Evolutionary conservation across 176 grass and related monocot species (phyloP).

Genomic region (Eleusine indica): DNA sequence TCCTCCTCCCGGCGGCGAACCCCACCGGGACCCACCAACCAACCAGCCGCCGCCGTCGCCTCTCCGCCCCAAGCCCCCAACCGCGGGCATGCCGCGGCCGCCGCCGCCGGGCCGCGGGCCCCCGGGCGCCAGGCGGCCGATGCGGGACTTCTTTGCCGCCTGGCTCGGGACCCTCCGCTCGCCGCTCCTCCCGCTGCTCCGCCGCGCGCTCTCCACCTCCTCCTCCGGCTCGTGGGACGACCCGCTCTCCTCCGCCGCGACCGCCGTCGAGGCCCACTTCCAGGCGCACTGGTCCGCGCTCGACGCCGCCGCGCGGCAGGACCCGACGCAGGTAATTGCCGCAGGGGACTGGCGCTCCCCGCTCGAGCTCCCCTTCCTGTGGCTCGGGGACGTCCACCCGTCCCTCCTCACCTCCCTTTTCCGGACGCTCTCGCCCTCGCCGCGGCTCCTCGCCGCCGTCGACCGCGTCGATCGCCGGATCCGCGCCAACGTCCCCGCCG

Average conservation of each 20-base stretch:
- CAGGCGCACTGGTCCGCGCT: slow-evolving; percentile 62
- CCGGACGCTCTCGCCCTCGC: slow-evolving; percentile 52
- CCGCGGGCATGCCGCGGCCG: slow-evolving; percentile 43
- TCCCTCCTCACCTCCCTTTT: slow-evolving; percentile 59
- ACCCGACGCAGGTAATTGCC: slow-evolving; percentile 49
- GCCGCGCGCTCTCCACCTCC: slow-evolving; percentile 53
- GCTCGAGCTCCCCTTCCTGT: slow-evolving; percentile 68
- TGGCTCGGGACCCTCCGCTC: slow-evolving; percentile 65
- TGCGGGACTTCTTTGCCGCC: slow-evolving; percentile 61
- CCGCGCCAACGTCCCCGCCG: slow-evolving; percentile 49
- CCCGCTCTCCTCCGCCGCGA: slow-evolving; percentile 46
- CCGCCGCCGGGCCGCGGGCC: slow-evolving; percentile 45
- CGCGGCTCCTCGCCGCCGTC: slow-evolving; percentile 41
- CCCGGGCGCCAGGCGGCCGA: slow-evolving; percentile 40
- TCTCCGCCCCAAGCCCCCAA: neutral
- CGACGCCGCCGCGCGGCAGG: slow-evolving; percentile 57
- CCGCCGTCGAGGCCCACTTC: slow-evolving; percentile 63
- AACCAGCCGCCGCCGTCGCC: neutral
- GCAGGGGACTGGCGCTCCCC: slow-evolving; percentile 54
- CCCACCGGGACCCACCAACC: slow-evolving; percentile 16
- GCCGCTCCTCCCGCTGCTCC: slow-evolving; percentile 61
- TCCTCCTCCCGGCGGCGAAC: neutral
- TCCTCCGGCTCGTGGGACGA: slow-evolving; percentile 48
- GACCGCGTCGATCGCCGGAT: slow-evolving; percentile 68
- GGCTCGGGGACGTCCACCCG: slow-evolving; percentile 67